Percentiles rank a stretch among this genome's conserved stretches.
Evolutionary conservation across 495 filamentous ascomycete species (phyloP).

Genomic region (Articulospora tetracladia): DNA sequence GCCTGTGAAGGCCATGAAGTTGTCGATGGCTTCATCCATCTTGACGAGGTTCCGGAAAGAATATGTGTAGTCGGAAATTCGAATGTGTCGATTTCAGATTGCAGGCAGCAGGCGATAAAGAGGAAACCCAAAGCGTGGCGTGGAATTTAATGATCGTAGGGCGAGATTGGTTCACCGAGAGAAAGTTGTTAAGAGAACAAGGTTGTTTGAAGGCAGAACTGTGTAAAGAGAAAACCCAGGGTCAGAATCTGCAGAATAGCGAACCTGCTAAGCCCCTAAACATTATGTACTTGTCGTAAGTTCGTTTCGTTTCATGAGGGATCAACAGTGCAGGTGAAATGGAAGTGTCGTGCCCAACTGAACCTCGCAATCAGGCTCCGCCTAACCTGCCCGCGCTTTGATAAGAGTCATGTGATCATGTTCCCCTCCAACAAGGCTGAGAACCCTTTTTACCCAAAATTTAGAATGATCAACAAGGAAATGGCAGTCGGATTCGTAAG

Average conservation of each 20-base stretch:
- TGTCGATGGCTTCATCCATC: slow-evolving; percentile 63
- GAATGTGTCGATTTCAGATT: neutral
- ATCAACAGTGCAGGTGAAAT: neutral
- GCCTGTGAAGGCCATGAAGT: slow-evolving; percentile 69
- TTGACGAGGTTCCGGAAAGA: slow-evolving; percentile 21
- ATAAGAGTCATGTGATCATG: no score
- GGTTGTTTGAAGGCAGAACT: neutral
- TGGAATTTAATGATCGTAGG: slow-evolving; percentile 2
- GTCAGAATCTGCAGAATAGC: neutral
- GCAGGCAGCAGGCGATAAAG: neutral
- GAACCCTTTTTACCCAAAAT: no score
- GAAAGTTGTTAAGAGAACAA: neutral
- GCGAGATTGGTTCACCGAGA: neutral
- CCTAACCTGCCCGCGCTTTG: no score
- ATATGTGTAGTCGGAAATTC: neutral
- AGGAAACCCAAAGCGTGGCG: neutral
- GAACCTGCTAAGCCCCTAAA: neutral
- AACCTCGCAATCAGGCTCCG: neutral
- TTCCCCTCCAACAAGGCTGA: no score
- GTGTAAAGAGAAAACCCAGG: neutral
- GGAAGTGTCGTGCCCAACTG: neutral
- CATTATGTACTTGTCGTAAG: neutral
- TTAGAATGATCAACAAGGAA: no score
- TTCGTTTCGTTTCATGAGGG: neutral
- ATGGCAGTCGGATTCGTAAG: no score